Conservation (phyloP, 1,284 basidiomycete genomes). For the Cerrena zonata region DNA sequence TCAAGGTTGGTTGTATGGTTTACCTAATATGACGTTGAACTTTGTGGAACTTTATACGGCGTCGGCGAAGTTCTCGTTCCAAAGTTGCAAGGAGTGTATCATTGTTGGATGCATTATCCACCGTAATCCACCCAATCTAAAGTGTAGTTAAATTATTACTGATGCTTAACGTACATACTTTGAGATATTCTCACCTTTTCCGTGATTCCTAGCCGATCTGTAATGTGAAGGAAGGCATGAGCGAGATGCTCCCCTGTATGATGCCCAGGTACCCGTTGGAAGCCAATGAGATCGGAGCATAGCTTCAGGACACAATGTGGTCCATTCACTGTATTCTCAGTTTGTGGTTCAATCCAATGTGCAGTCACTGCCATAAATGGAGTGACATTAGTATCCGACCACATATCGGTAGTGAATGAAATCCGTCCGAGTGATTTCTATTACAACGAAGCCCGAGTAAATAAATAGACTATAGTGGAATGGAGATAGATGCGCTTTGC, state of each 20-base stretch:
- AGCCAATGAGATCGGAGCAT: constrained; percentile 23
- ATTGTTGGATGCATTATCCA: constrained; percentile 33
- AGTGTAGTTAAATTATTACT: neutral
- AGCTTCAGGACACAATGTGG: constrained; percentile 29
- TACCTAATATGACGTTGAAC: neutral
- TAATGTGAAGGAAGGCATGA: constrained; percentile 29
- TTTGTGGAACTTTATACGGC: constrained; percentile 1
- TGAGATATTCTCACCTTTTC: constrained; percentile 4
- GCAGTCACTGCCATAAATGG: constrained; percentile 33
- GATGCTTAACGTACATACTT: constrained; percentile 1
- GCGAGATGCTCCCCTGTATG: no score
- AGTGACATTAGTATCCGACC: constrained; percentile 27
- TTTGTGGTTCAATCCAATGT: constrained; percentile 26
- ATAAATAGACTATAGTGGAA: neutral
- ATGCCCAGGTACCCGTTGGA: no score
- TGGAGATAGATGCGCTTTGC: constrained; percentile 6
- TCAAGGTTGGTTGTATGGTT: neutral
- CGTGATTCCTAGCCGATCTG: constrained; percentile 25
- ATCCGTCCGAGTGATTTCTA: constrained; percentile 27
- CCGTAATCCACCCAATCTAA: constrained; percentile 28
- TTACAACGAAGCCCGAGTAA: constrained; percentile 7
- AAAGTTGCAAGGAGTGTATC: no score
- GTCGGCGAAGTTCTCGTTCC: constrained; percentile 21
- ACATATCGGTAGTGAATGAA: constrained; percentile 30
- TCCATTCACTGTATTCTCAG: constrained; percentile 10